phyloP scores from a whole-genome alignment of 768 basidiomycete species.

The Podaxis pistillaris region DNA sequence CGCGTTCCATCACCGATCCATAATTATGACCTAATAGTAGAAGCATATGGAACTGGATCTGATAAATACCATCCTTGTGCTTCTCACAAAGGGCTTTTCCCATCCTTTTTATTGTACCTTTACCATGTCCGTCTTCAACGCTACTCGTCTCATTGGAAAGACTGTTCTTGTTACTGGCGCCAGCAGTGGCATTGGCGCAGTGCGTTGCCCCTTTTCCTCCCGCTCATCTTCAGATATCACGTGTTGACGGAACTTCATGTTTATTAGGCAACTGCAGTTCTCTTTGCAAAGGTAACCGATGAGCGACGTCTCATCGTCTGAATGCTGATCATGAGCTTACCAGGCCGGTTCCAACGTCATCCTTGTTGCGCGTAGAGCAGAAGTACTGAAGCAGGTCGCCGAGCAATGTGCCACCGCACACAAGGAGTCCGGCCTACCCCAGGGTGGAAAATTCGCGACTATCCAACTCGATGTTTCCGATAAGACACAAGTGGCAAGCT shows the following conservation, averaged over 20 bases:
- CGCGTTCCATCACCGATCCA: conserved; percentile 18
- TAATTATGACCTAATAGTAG: background rate
- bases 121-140: conserved; percentile 77
- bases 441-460: conserved; percentile 75
- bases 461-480: conserved; percentile 82
- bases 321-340: background rate
- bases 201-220: conserved; percentile 33
- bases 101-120: conserved; percentile 1
- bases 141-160: conserved; percentile 77
- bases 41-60: background rate
- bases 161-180: conserved; percentile 89
- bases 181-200: conserved; percentile 87
- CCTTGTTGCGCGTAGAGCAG: conserved; percentile 74
- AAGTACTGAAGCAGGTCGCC: conserved; percentile 69
- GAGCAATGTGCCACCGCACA: conserved; percentile 68
- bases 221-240: background rate
- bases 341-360: conserved; percentile 88
- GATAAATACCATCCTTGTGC: conserved; percentile 9
- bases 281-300: conserved; percentile 76
- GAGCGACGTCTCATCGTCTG: background rate
- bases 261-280: conserved; percentile 74
- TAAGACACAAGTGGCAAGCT: conserved; percentile 61
- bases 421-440: conserved; percentile 64
- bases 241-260: background rate
- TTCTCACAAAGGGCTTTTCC: background rate